Evolutionary conservation across 495 filamentous ascomycete species (phyloP), one percentile per base, ranked within the genome.

Genomic region (Hypoxylon intermedium): DNA sequence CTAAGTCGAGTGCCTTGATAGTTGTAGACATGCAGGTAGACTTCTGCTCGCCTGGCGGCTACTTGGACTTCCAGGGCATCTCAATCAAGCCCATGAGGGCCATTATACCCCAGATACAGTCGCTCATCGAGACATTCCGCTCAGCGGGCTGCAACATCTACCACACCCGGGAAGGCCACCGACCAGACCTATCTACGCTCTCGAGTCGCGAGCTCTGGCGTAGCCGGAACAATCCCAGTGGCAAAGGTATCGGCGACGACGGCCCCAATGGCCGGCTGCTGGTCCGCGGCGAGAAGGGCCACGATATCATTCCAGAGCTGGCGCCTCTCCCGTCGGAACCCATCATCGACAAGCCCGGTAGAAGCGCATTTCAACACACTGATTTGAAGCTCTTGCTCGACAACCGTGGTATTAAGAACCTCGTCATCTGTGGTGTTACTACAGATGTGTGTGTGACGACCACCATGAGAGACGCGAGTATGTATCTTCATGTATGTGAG

Each of bases 101-200:
- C 45, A 33, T 49, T 11, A 49, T 49, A 28, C 45, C 45, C 11
- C 45, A 49, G 12, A 49, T 49, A n/a, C 21, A 49, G 45, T 49
- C 45, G 26, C 45, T 49, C 21, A 9, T 49, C 23, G 45, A n/a
- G 21, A 26, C 45, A 9, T 49, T 49, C 28, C 45, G 45, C 9
- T 1, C 18, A 11, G 45, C 45, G 0, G 45, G 45, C 26, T 49
- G 5, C 18, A 15, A 24, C 21, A 19, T 52, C 48, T 38, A 38
- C 15, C 82, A 86, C 69, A 89, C 87, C 16, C 81, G 87, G 18
- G 85, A 89, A 78, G 83, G 86, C n/a, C 86, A 88, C 67, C 82
- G 83, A 9, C 72, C 85, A 0, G 83, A 87, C 63, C 75, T 88
- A 5, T 83, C 83, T 0, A 85, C 82, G 16, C 76, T 87, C 9